A percentile compares a stretch with the other conserved stretches of the same genome.
These are phyloP conservation scores for Stygiomarasmius scandens DNA, from an alignment of 1,284 basidiomycete species.

Conservation along the genomic window DNA sequence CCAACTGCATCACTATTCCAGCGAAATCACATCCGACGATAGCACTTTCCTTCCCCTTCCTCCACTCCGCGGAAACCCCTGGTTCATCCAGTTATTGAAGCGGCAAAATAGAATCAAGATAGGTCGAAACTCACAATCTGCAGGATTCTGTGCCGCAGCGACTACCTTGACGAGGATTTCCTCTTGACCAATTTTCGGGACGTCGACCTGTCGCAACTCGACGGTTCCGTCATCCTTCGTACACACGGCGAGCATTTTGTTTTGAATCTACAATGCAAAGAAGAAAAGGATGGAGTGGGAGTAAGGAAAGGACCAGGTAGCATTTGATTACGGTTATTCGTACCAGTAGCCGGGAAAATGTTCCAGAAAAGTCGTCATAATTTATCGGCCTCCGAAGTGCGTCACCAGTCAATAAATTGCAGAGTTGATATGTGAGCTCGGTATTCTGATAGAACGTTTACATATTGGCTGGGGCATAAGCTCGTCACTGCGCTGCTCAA, in stretches of 20 bases:
- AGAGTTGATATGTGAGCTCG: no score
- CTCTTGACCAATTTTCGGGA: not conserved
- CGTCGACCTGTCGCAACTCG: conserved; percentile 2
- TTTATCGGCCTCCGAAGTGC: no score
- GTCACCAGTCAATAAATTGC: no score
- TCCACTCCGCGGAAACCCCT: not conserved
- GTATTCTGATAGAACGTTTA: no score
- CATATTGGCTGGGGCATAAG: no score
- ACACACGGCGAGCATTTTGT: conserved; percentile 14
- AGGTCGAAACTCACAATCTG: conserved; percentile 2
- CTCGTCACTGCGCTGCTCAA: no score
- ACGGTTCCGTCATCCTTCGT: conserved; percentile 6
- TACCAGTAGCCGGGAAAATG: no score
- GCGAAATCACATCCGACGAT: conserved; percentile 27
- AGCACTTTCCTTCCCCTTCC: not conserved
- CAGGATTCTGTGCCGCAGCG: conserved; percentile 6
- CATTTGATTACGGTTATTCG: no score
- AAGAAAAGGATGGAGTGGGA: not conserved
- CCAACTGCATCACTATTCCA: conserved; percentile 30
- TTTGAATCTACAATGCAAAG: not conserved
- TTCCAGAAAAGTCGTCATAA: no score
- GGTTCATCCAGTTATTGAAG: not conserved
- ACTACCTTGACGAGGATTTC: conserved; percentile 12
- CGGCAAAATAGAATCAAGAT: not conserved
- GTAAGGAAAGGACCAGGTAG: not conserved